Conservation (phyloP, 208 protist genomes). For the Wallacemonas sp. region DNA sequence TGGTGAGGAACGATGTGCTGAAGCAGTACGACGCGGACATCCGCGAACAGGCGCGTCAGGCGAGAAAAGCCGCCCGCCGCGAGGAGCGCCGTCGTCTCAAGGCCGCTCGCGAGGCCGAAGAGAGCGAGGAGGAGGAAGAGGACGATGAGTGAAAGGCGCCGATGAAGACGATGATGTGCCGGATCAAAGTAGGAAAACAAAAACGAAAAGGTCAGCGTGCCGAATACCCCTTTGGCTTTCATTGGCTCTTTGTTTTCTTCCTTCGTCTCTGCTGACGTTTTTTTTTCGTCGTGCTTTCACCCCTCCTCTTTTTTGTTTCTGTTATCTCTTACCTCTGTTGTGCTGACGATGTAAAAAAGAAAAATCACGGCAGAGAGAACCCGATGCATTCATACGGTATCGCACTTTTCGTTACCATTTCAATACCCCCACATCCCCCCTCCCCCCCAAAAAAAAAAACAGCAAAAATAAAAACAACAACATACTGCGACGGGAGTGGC, state of each 20-base stretch:
- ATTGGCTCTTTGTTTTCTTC: too few relatives aligned
- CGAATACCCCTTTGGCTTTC: too few relatives aligned
- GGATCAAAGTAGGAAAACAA: too few relatives aligned
- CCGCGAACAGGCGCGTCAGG: constrained; percentile 38
- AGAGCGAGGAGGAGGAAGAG: constrained; percentile 63
- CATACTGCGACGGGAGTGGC: too few relatives aligned
- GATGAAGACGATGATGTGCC: neutral
- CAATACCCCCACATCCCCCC: neutral
- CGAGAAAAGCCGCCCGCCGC: constrained; percentile 41
- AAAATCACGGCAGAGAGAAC: too few relatives aligned
- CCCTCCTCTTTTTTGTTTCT: constrained; percentile 3
- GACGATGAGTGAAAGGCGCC: constrained; percentile 21
- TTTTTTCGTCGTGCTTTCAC: constrained; percentile 19
- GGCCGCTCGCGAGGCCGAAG: constrained; percentile 36
- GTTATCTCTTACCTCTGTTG: neutral
- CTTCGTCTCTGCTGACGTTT: constrained; percentile 1
- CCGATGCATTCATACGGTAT: too few relatives aligned
- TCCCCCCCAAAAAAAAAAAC: neutral
- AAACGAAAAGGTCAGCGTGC: neutral
- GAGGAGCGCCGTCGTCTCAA: constrained; percentile 41
- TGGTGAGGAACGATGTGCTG: constrained; percentile 76
- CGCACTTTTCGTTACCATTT: constrained; percentile 8
- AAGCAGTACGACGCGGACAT: constrained; percentile 61
- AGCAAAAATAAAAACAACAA: neutral
- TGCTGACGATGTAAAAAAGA: constrained; percentile 10